Conservation (phyloP, 2,329 filamentous ascomycete species). For the Blastomyces parvus region DNA sequence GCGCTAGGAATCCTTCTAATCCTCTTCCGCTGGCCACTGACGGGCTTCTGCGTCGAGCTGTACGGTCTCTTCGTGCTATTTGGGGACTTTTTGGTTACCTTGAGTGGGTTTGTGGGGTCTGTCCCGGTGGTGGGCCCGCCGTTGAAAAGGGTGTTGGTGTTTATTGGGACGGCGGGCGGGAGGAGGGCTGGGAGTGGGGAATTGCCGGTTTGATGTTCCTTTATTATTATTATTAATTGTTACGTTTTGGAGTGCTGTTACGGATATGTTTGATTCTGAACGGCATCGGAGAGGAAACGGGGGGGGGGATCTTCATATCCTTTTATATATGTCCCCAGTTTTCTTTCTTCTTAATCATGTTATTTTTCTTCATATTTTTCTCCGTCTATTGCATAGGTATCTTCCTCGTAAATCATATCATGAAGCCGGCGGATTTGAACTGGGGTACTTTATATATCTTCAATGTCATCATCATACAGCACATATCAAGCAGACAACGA, state of each 20-base stretch:
- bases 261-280: background rate
- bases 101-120: constrained; percentile 75
- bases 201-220: constrained; percentile 13
- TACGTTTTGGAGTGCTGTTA: background rate
- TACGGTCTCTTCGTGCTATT: constrained; percentile 93
- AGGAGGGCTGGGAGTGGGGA: constrained; percentile 34
- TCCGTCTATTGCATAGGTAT: too few species aligned
- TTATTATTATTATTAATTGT: background rate
- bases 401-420: too few species aligned
- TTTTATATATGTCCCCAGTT: background rate
- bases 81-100: constrained; percentile 90
- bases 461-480: too few species aligned
- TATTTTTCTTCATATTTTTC: too few species aligned
- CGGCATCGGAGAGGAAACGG: too few species aligned
- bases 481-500: too few species aligned
- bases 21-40: constrained; percentile 77
- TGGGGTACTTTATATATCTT: too few species aligned
- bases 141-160: constrained; percentile 64
- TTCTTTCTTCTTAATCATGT: background rate
- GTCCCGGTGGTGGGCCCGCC: constrained; percentile 80
- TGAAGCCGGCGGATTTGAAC: too few species aligned
- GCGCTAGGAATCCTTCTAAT: constrained; percentile 74
- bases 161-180: constrained; percentile 61
- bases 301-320: background rate
- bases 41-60: constrained; percentile 81